Percentiles rank a stretch among this genome's conserved stretches.
phyloP scores from a whole-genome alignment of 139 green algal species.

The Coelastrella sp. region DNA sequence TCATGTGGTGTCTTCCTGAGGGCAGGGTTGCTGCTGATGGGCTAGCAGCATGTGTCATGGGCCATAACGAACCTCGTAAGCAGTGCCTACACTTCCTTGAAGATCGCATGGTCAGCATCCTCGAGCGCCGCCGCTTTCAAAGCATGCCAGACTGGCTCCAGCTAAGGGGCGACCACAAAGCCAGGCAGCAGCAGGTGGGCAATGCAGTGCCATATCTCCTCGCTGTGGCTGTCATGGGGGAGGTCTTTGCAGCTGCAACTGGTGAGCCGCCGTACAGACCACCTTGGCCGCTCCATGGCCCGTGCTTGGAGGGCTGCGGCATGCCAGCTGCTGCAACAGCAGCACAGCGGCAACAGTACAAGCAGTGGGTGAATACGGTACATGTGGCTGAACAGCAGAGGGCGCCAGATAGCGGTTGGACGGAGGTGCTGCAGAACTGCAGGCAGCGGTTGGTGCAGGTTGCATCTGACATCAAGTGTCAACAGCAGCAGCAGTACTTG shows the following conservation, averaged over 20 bases:
- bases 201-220: conserved; percentile 37
- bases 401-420: background rate
- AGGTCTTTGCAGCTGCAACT: conserved; percentile 25
- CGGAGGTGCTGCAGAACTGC: conserved; percentile 2
- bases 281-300: background rate
- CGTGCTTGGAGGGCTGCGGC: background rate
- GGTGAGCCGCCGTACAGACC: background rate
- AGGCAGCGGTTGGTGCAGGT: background rate
- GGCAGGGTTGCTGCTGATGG: background rate
- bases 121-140: background rate
- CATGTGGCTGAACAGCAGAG: background rate
- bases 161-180: background rate
- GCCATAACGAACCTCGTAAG: background rate
- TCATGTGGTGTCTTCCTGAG: background rate
- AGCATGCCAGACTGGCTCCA: conserved; percentile 24
- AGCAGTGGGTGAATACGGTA: background rate
- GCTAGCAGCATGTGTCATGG: background rate
- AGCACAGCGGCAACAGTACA: background rate
- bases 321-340: background rate
- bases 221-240: background rate
- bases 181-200: conserved; percentile 5
- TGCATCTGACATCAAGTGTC: background rate
- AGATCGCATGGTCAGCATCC: background rate
- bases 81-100: conserved; percentile 11
- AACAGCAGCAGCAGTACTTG: background rate